These are phyloP conservation scores for Monosporozyma solicola DNA, from an alignment of 805 yeast genomes.

Conservation along the genomic window DNA sequence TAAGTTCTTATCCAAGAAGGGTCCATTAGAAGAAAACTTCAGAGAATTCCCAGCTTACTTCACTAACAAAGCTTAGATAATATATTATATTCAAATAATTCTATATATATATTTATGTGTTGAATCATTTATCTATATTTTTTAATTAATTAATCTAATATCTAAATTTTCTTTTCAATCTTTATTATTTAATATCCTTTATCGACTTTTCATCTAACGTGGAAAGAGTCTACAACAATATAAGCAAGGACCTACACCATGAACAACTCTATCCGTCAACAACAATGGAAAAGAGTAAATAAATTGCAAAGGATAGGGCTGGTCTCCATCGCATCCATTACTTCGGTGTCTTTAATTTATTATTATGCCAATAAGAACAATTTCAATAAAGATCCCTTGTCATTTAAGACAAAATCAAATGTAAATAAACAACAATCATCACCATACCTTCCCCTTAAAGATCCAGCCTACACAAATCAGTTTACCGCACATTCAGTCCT, in stretches of 20 bases:
- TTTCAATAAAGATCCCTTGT: background rate
- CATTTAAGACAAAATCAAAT: background rate
- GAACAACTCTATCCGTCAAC: background rate
- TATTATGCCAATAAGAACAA: background rate
- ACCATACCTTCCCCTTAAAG: background rate
- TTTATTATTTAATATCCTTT: background rate
- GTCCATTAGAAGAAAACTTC: conserved; percentile 88
- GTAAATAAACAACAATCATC: background rate
- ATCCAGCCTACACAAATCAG: background rate
- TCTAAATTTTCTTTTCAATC: background rate
- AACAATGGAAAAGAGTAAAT: background rate
- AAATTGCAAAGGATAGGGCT: background rate
- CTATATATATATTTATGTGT: background rate
- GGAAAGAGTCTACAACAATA: too few relatives aligned
- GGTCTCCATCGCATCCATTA: background rate
- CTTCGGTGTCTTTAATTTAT: background rate
- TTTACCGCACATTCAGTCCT: background rate
- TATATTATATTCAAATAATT: background rate
- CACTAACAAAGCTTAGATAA: conserved; percentile 35
- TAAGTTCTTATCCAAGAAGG: conserved; percentile 95
- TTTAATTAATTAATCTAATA: background rate
- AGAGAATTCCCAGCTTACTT: conserved; percentile 85
- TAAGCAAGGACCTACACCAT: background rate
- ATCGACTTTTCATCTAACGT: too few relatives aligned
- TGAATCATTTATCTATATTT: background rate